These are phyloP conservation scores for Datura wrightii DNA, from an alignment of 257 asterid genomes.

Conservation along the genomic window DNA sequence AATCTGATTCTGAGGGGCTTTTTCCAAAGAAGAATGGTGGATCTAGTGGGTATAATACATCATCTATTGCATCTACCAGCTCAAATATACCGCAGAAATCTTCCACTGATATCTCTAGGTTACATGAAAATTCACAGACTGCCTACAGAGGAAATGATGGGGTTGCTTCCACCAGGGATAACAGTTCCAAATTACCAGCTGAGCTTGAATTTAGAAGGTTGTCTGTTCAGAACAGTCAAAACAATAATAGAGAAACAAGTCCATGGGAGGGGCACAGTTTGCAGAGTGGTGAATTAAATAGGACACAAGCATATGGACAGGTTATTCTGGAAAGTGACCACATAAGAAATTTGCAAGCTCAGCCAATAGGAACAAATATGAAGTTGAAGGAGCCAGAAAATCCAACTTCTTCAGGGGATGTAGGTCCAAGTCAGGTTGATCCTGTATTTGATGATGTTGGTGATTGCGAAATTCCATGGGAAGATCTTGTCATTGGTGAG, in stretches of 20 bases:
- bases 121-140: slow-evolving; percentile 45
- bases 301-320: slow-evolving; percentile 37
- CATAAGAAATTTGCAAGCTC: slow-evolving; percentile 47
- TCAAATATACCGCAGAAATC: slow-evolving; percentile 45
- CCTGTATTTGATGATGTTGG: slow-evolving; percentile 91
- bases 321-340: slow-evolving; percentile 42
- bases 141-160: slow-evolving; percentile 45
- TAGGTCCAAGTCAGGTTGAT: slow-evolving; percentile 50
- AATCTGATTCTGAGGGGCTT: slow-evolving; percentile 50
- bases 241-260: slow-evolving; percentile 47
- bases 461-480: slow-evolving; percentile 98
- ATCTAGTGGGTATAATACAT: slow-evolving; percentile 47
- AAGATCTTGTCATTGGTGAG: slow-evolving; percentile 93
- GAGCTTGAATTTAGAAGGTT: slow-evolving; percentile 49
- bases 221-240: slow-evolving; percentile 44
- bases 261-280: slow-evolving; percentile 39
- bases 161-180: slow-evolving; percentile 39
- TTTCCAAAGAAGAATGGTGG: slow-evolving; percentile 52
- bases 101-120: slow-evolving; percentile 44
- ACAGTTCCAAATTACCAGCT: slow-evolving; percentile 41
- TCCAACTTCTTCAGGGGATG: slow-evolving; percentile 50
- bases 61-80: slow-evolving; percentile 60
- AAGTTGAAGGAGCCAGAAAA: slow-evolving; percentile 52
- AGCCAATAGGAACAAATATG: slow-evolving; percentile 38
- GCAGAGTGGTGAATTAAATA: slow-evolving; percentile 45